Percentiles rank a stretch among this genome's conserved stretches.
These are phyloP conservation scores for Aspergillus phoenicis DNA, from an alignment of 2,329 filamentous ascomycete species.

Conservation along the genomic window DNA sequence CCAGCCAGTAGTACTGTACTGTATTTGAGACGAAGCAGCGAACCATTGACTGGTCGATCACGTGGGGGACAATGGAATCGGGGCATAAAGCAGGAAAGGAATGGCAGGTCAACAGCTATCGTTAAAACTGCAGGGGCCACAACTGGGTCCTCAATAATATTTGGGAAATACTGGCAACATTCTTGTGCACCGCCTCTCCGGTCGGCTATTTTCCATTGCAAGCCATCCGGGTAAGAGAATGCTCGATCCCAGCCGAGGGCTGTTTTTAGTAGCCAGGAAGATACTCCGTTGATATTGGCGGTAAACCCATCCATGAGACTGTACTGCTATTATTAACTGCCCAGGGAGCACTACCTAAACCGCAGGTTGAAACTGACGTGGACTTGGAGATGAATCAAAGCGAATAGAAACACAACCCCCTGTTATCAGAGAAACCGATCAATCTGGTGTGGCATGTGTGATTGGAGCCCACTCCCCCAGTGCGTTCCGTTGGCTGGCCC, in stretches of 20 bases:
- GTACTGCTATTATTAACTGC: constrained; percentile 7
- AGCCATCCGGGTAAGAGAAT: background rate
- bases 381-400: constrained; percentile 14
- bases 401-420: constrained; percentile 17
- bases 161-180: background rate
- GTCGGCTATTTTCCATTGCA: background rate
- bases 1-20: background rate
- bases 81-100: background rate
- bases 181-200: constrained; percentile 1
- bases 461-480: constrained; percentile 8
- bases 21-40: background rate
- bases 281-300: no score
- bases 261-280: background rate
- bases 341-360: background rate
- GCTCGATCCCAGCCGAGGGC: background rate
- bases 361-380: constrained; percentile 21
- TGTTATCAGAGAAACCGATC: constrained; percentile 19
- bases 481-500: constrained; percentile 17
- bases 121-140: background rate
- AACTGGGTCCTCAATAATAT: background rate
- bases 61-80: background rate
- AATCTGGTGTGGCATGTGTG: constrained; percentile 7
- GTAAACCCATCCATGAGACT: background rate
- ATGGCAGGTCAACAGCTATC: background rate
- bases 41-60: background rate